phyloP scores from a whole-genome alignment of 148 eudicot genomes.

The Vaccinium macrocarpon region DNA sequence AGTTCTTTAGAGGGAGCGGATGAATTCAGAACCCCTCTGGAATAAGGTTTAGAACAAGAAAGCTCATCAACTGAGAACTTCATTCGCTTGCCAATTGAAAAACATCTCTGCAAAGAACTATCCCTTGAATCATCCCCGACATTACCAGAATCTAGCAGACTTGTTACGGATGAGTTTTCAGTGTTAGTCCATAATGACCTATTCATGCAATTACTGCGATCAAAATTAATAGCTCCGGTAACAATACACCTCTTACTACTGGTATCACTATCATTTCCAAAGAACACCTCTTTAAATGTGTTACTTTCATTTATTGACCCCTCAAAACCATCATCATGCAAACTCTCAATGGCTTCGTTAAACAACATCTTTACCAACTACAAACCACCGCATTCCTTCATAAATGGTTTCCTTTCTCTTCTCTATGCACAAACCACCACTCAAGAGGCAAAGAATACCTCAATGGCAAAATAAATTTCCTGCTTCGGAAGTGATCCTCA shows the following conservation, averaged over 20 bases:
- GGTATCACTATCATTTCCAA: constrained; percentile 35
- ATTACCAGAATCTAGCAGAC: constrained; percentile 43
- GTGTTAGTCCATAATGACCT: constrained; percentile 38
- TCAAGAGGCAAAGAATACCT: constrained; percentile 1
- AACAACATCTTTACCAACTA: constrained; percentile 27
- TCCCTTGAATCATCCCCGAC: constrained; percentile 22
- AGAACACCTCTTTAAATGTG: constrained; percentile 63
- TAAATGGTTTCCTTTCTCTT: constrained; percentile 12
- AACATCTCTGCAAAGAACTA: constrained; percentile 22
- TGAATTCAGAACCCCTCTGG: constrained; percentile 32
- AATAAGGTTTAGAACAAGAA: constrained; percentile 45
- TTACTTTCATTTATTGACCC: constrained; percentile 57
- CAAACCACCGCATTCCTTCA: constrained; percentile 4
- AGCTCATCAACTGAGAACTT: constrained; percentile 55
- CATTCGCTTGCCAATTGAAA: constrained; percentile 41
- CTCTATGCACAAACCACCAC: constrained; percentile 4
- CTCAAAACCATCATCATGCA: constrained; percentile 69
- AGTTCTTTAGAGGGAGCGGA: constrained; percentile 42
- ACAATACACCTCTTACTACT: constrained; percentile 34
- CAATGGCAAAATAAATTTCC: neutral
- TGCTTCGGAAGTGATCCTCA: neutral
- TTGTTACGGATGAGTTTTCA: constrained; percentile 52
- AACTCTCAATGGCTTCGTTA: constrained; percentile 26
- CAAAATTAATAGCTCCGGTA: constrained; percentile 35
- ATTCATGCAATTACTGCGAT: constrained; percentile 32